phyloP scores from a whole-genome alignment of 2,329 filamentous ascomycete genomes.

The Cytospora leucostoma region DNA sequence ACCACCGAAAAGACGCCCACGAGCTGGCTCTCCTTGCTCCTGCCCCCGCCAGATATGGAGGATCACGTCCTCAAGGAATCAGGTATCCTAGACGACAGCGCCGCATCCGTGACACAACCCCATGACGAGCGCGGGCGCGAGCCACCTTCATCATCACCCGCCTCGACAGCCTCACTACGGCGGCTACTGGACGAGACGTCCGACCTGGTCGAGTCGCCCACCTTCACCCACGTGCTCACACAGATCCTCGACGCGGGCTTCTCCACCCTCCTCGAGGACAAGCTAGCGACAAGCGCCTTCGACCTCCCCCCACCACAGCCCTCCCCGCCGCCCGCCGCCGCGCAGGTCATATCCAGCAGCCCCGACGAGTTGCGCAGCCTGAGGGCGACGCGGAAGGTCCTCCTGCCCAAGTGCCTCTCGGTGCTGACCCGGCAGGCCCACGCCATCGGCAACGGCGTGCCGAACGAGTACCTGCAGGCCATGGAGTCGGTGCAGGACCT shows the following conservation, averaged over 20 bases:
- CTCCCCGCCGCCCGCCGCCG: conserved; percentile 27
- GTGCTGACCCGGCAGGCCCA: conserved; percentile 91
- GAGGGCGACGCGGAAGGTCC: conserved; percentile 61
- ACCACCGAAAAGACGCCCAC: conserved; percentile 39
- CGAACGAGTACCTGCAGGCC: conserved; percentile 69
- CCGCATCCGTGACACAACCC: conserved; percentile 36
- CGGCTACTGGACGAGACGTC: conserved; percentile 92
- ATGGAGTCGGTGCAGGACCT: conserved; percentile 78
- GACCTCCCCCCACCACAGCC: conserved; percentile 52
- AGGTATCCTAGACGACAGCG: conserved; percentile 65
- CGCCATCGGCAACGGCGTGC: conserved; percentile 77
- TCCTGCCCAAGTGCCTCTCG: conserved; percentile 84
- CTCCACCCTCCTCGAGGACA: conserved; percentile 77
- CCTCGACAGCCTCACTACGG: conserved; percentile 65
- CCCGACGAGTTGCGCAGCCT: conserved; percentile 52
- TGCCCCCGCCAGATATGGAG: conserved; percentile 79
- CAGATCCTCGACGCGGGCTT: conserved; percentile 87
- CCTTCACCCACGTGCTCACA: conserved; percentile 83
- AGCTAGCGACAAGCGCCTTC: conserved; percentile 78
- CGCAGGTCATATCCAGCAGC: conserved; percentile 30
- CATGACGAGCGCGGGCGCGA: conserved; percentile 14
- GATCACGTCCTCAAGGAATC: conserved; percentile 83
- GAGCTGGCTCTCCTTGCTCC: conserved; percentile 81
- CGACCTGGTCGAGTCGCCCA: conserved; percentile 90
- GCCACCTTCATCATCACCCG: conserved; percentile 38